phyloP scores from a whole-genome alignment of 2,329 filamentous ascomycete genomes.

The Diaporthe sp. region DNA sequence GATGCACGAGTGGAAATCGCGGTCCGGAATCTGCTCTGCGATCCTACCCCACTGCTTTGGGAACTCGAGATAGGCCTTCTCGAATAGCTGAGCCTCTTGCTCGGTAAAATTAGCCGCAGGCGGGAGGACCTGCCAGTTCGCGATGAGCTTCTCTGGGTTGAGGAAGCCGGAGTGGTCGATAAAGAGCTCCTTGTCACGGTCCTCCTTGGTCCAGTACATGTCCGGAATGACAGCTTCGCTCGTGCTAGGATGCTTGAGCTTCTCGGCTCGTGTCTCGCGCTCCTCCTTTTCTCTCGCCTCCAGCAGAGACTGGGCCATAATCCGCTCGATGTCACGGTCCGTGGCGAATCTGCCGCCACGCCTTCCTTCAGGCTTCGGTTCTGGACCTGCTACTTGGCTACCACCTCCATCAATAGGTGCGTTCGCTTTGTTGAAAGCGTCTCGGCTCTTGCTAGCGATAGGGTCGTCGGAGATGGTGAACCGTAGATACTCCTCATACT shows the following conservation, averaged over 20 bases:
- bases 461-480: slow-evolving; percentile 70
- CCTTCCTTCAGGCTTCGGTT: slow-evolving; percentile 70
- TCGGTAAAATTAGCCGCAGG: slow-evolving; percentile 81
- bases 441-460: slow-evolving; percentile 66
- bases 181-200: slow-evolving; percentile 71
- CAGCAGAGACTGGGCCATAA: slow-evolving; percentile 78
- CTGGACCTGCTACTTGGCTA: slow-evolving; percentile 54
- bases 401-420: slow-evolving; percentile 45
- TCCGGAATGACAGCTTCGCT: slow-evolving; percentile 81
- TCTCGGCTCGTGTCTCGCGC: slow-evolving; percentile 73
- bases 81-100: slow-evolving; percentile 78
- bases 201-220: slow-evolving; percentile 74
- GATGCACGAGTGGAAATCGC: slow-evolving; percentile 84
- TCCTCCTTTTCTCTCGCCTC: slow-evolving; percentile 80
- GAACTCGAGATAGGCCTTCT: slow-evolving; percentile 79
- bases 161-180: slow-evolving; percentile 76
- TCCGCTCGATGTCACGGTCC: slow-evolving; percentile 80
- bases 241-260: slow-evolving; percentile 73
- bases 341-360: slow-evolving; percentile 72
- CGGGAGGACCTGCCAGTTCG: slow-evolving; percentile 79
- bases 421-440: slow-evolving; percentile 62
- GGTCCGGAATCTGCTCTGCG: slow-evolving; percentile 74
- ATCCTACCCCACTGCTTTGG: slow-evolving; percentile 89
- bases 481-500: slow-evolving; percentile 66
- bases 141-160: slow-evolving; percentile 75